phyloP scores from a whole-genome alignment of 768 basidiomycete species.

The Leucosporidium creatinivorum region DNA sequence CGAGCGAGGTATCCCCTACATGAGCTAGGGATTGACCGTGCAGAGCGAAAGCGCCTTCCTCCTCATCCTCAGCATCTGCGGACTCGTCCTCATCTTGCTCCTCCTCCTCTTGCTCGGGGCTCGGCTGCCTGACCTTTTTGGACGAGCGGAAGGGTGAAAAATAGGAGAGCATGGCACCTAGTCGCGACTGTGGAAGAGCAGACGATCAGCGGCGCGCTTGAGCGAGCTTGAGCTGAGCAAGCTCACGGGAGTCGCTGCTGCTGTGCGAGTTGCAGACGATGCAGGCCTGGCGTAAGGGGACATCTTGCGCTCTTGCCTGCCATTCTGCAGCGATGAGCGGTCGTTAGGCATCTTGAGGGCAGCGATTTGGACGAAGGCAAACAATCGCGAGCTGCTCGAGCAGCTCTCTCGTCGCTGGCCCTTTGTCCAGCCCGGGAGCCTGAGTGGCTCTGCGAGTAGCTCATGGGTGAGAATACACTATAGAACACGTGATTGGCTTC shows the following conservation, averaged over 20 bases:
- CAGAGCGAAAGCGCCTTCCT: constrained; percentile 11
- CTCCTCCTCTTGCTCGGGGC: neutral
- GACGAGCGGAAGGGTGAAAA: constrained; percentile 22
- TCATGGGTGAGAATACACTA: too few relatives aligned
- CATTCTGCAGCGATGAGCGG: neutral
- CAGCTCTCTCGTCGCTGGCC: too few relatives aligned
- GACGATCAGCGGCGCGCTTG: neutral
- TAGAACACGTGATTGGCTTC: too few relatives aligned
- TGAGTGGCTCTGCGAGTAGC: too few relatives aligned
- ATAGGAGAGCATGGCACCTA: constrained; percentile 19
- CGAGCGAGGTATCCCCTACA: constrained; percentile 1
- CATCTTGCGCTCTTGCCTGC: neutral
- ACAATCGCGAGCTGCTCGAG: too few relatives aligned
- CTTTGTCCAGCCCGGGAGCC: too few relatives aligned
- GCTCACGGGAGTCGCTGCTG: neutral
- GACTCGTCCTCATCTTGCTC: neutral
- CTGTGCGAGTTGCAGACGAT: neutral
- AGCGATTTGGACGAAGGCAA: too few relatives aligned
- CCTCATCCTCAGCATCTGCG: neutral
- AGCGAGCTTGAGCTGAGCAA: too few relatives aligned
- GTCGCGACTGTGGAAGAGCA: constrained; percentile 1
- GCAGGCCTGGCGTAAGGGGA: neutral
- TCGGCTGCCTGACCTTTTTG: neutral
- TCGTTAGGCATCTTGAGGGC: too few relatives aligned
- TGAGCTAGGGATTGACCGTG: neutral